Percentiles rank a stretch among this genome's conserved stretches.
These are phyloP conservation scores for Lotmaria passim DNA, from an alignment of 208 protist species.

Conservation along the genomic window DNA sequence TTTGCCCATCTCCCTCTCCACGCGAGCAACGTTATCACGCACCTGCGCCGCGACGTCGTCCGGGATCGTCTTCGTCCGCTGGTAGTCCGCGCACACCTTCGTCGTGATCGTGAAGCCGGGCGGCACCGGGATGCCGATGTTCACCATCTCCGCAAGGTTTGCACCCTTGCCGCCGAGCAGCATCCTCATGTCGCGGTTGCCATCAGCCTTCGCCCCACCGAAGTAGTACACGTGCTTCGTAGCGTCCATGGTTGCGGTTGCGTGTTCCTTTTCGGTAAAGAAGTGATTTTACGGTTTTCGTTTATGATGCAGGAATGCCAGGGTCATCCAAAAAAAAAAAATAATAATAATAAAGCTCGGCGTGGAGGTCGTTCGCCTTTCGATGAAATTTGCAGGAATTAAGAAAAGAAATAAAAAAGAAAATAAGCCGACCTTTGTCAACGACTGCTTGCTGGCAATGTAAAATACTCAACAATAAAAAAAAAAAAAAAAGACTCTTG, in stretches of 20 bases:
- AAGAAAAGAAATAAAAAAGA: no score
- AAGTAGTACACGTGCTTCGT: slow-evolving; percentile 89
- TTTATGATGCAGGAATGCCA: no score
- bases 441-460: no score
- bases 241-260: slow-evolving; percentile 36
- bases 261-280: neutral
- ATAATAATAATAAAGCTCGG: no score
- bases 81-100: slow-evolving; percentile 80
- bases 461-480: no score
- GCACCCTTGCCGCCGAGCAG: slow-evolving; percentile 95
- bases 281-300: neutral
- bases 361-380: no score
- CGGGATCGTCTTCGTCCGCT: slow-evolving; percentile 64
- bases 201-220: slow-evolving; percentile 78
- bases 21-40: slow-evolving; percentile 50
- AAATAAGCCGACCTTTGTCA: no score
- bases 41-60: slow-evolving; percentile 74
- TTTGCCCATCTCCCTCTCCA: slow-evolving; percentile 89
- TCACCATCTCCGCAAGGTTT: slow-evolving; percentile 94
- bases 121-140: slow-evolving; percentile 92
- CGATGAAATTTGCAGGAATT: no score
- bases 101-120: slow-evolving; percentile 96
- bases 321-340: no score
- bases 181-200: slow-evolving; percentile 86
- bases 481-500: no score